Evolutionary conservation across 352 stramenopile genomes (phyloP), one percentile per base, ranked within the genome.

Genomic region (Pythium sp.): DNA sequence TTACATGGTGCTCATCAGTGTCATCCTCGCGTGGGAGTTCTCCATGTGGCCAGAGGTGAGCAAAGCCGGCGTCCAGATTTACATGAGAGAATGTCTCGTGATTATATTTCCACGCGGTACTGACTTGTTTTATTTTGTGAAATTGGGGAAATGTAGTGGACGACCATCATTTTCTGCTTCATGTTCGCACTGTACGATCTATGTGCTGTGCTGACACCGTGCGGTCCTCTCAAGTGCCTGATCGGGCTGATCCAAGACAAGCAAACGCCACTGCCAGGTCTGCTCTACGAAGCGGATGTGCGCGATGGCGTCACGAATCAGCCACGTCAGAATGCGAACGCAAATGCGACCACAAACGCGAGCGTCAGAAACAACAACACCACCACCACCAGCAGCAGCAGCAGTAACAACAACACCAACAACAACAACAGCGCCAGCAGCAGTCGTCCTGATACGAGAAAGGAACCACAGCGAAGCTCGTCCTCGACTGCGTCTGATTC

Each of bases 171-270:
- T 22, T 94, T 98, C 60, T 93, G 92, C 43, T 84, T 98, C 62
- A 97, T 98, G 79, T 93, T 99, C 69, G 98, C 96, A 3, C 80
- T 98, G 41, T 99, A 99, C 78, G 98, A 99, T 85, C 79, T 99
- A 9, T 99, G 95, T 72, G 98, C 98, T 5, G 98, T 99, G 9
- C 76, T 99, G 5, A 98, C 97, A 6, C 98, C 98, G 0, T 99
- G 96, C 74, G 98, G 98, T 12, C 98, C 98, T 26, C 80, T 99
- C 32, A 98, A 90, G 85, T 96, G 70, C 72, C 97, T 79, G 72
- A 88, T 96, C 56, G 86, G 94, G 30, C 72, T 99, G 24, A 98
- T 99, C 72, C 92, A 98, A 70, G 84, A 98, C 59, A 93, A 95
- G 61, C 82, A 94, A 47, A 84, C 85, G 8, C 81, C 88, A 12